Base-by-base conservation (phyloP, 2,329 filamentous ascomycete genomes). In the Kalmusia sp. region DNA sequence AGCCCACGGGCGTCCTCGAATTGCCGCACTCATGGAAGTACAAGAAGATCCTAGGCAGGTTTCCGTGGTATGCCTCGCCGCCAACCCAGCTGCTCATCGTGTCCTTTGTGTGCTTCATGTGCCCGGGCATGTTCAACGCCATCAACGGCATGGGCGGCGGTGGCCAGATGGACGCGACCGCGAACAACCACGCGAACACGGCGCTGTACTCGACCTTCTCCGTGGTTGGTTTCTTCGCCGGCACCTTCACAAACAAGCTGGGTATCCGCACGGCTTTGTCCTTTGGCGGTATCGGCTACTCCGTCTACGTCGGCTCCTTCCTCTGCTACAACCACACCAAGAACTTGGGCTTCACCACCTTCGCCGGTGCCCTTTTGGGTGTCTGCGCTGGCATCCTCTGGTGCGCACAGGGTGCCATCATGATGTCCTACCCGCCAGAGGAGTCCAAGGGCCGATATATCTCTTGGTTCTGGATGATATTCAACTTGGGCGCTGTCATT, bases 391-490 rank as follows among this genome's bases (percentile, higher is more conserved):
- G 89, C 69, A 80, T 93, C 33, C 80, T 95, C 31, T 95, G 91
- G 91, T 88, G 88, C 28, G 91, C 89, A 1, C 90, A 93, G 76
- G 90, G 91, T 54, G 87, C 89, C 54, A 91, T 93, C 68, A 93
- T 93, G 88, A 93, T 96, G 86, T 87, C 90, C 34, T 96, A 96
- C 73, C 92, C 92, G 1, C 80, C 84, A 17, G 93, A 96, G 76
- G 75, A 85, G 28, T 84, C 86, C 59, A 96, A 96, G 81, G 93
- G 93, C 38, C 87, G 88, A 54, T 96, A 92, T 74, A 96, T 96
- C 72, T 90, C 90, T 55, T 87, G 87, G 79, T 96, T 96, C 78
- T 96, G 93, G 93, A 87, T 92, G 73, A 96, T 97, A 68, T 97
- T 96, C 82, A 96, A 96, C 76, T 76, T 93, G 54, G 93, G 93